Base-by-base conservation (phyloP, 73 alveolate genomes). In the Urostyla sp. region DNA sequence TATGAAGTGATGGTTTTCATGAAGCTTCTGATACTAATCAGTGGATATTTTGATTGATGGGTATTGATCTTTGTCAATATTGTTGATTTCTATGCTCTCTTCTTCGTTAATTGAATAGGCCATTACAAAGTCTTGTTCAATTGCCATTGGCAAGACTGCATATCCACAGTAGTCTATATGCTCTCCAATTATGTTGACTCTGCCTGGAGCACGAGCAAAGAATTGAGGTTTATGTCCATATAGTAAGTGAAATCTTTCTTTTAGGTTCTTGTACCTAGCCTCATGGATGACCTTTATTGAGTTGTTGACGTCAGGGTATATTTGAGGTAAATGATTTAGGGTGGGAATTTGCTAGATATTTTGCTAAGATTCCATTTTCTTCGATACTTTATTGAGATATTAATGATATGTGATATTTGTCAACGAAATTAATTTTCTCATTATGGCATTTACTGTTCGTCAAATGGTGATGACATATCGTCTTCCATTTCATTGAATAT, bases 161-260 rank as follows among this genome's bases (percentile, higher is more conserved):
- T 94, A 94, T 36, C 97, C 97, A 63, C 92, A 90, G 76, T 93
- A 95, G 55, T 95, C 99, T 43, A 94, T 91, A 59, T 95, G 98
- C 79, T 95, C 99, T 18, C 99, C 99, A 36, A 95, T 95, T 13
- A 95, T 73, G 52, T 95, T 95, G 15, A 94, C 98, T 74, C 98
- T 89, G 18, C 99, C 99, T 27, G 99, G 99, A 18, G 94, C 90
- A 53, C 94, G 61, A 36, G 76, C 36, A 61, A 72, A 77, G 73
- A 52, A 86, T 38, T 80, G 34, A 21, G 94, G 91, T 23, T 27
- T 28, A 6, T 27, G 51, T 16, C 77, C 88, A 63, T 90, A 90
- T 0, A 75, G 24, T 13, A 57, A 75, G 56, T 82, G 67, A 34
- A 87, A 77, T 2, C 91, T 38, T 23, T 81, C 88, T 21, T 60